These are phyloP conservation scores for Boletus subcaerulescens DNA, from an alignment of 768 basidiomycete genomes.

Conservation along the genomic window DNA sequence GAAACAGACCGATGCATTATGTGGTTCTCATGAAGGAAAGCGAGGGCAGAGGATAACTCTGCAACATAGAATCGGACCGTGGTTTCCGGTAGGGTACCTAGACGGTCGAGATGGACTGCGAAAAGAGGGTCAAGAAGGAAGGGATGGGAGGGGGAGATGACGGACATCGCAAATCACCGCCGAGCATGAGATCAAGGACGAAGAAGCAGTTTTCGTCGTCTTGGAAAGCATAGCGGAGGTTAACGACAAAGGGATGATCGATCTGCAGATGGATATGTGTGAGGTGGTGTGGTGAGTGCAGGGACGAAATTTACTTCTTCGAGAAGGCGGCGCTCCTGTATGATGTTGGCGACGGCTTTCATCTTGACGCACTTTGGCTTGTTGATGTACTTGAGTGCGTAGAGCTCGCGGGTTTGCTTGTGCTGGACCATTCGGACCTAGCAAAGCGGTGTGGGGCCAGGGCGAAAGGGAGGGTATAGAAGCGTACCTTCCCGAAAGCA, in stretches of 20 bases:
- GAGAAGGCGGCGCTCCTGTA: constrained; percentile 90
- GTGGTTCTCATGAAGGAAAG: constrained; percentile 86
- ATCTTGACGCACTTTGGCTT: constrained; percentile 97
- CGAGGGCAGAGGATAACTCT: constrained; percentile 82
- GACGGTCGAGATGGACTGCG: constrained; percentile 83
- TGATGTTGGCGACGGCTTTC: constrained; percentile 96
- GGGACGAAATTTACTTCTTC: constrained; percentile 71
- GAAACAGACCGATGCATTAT: constrained; percentile 90
- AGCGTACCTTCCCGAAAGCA: constrained; percentile 90
- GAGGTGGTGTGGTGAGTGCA: neutral
- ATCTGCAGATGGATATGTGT: constrained; percentile 48
- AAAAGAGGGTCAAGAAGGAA: constrained; percentile 1
- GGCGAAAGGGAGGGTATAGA: neutral
- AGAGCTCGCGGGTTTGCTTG: constrained; percentile 95
- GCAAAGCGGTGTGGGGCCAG: constrained; percentile 3
- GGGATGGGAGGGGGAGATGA: neutral
- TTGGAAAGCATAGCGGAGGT: constrained; percentile 94
- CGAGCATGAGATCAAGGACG: constrained; percentile 95
- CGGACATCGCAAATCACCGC: constrained; percentile 91
- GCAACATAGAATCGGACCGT: constrained; percentile 87
- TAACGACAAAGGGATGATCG: constrained; percentile 94
- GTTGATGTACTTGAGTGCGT: constrained; percentile 99
- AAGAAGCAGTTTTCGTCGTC: constrained; percentile 99
- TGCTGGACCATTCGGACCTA: constrained; percentile 99
- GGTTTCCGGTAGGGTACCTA: constrained; percentile 72